A percentile compares a stretch with the other conserved stretches of the same genome.
Conservation (phyloP, 768 basidiomycete species). For the Cyclocybe cylindracea region DNA sequence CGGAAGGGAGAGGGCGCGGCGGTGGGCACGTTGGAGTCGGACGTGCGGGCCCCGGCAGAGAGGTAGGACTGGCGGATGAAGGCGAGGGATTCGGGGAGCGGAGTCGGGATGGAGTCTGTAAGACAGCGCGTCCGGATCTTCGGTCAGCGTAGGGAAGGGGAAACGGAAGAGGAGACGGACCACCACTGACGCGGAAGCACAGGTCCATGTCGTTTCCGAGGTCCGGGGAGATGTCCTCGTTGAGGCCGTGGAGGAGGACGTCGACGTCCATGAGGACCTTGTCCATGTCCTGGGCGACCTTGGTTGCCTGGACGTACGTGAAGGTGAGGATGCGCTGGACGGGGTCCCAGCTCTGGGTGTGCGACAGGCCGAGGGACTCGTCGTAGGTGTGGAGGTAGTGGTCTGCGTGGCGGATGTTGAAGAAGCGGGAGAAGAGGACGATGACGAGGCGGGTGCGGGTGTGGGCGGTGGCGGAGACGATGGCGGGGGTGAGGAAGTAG, state of each 20-base stretch:
- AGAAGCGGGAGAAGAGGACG: conserved; percentile 64
- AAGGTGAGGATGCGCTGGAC: conserved; percentile 80
- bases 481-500: conserved; percentile 54
- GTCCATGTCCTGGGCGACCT: conserved; percentile 64
- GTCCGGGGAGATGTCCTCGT: conserved; percentile 42
- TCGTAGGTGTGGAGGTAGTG: conserved; percentile 12
- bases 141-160: neutral
- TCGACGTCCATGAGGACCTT: conserved; percentile 78
- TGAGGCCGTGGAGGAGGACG: conserved; percentile 67
- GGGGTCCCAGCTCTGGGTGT: conserved; percentile 57
- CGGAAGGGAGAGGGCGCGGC: conserved; percentile 12
- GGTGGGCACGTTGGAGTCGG: conserved; percentile 15
- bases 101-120: conserved; percentile 39
- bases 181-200: conserved; percentile 50
- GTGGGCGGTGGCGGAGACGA: conserved; percentile 48
- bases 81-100: conserved; percentile 44
- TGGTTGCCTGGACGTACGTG: conserved; percentile 85
- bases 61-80: conserved; percentile 39
- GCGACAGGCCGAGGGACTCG: conserved; percentile 35
- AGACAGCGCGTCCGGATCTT: conserved; percentile 1
- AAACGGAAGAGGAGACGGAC: conserved; percentile 29
- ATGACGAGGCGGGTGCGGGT: conserved; percentile 57
- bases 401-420: conserved; percentile 35
- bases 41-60: conserved; percentile 25
- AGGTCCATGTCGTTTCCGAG: conserved; percentile 45